Base-by-base conservation (phyloP, 495 filamentous ascomycete species). In the Daldinia decipiens region DNA sequence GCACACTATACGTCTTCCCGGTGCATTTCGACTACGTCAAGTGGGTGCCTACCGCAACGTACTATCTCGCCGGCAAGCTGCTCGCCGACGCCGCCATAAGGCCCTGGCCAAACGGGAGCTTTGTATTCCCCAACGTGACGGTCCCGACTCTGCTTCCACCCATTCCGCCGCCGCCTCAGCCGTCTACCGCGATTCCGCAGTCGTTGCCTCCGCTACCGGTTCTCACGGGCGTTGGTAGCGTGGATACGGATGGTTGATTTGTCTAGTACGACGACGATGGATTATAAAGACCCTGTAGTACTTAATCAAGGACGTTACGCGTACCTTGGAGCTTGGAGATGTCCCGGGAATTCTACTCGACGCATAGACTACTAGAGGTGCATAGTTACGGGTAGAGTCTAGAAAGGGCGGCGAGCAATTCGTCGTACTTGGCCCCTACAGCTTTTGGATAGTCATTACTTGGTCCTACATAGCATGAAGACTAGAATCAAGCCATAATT, bases 21-120 rank as follows among this genome's bases (percentile, higher is more conserved):
- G 77, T 82, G 31, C 84, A 87, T 65, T 79, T 85, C 62, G 80
- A 79, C 36, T 87, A 87, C 68, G 70, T 82, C 27, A 73, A 70
- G 21, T 72, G 76, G 72, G 79, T 74, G 19, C 72, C 76, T 4
- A 74, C 65, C 34, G 79, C 77, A 1, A 68, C 72, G 12, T 67
- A 72, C 45, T 80, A 76, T 58, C 73, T 77, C 55, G 57, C 74
- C 5, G 34, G 27, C 11, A 72, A 69, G 19, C 59, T 76, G 26
- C 58, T 76, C 19, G 65, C 39, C 1, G 72, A 73, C 13, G 73
- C 73, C 17, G 43, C 12, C 11, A 11, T 56, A 8, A 61, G 51
- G 11, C 74, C 74, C 12, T 76, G 74, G 74, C 74, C 74, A 0
- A 70, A 74, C 40, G 71, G 72, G 1, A 67, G 65, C 9, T 73